These are phyloP conservation scores for Fusarium abutilonis DNA, from an alignment of 2,329 filamentous ascomycete species.

Conservation along the genomic window DNA sequence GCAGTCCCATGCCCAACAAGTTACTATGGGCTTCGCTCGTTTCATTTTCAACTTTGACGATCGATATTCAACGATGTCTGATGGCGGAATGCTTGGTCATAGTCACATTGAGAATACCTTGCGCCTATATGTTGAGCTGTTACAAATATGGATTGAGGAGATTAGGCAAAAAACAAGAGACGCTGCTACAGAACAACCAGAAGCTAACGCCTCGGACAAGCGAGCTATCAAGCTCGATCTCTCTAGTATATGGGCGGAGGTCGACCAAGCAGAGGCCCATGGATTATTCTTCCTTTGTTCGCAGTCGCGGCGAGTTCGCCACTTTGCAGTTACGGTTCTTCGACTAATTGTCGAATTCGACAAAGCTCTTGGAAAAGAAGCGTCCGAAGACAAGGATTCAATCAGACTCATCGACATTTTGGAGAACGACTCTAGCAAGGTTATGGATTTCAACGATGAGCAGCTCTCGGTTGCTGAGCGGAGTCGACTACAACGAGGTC, in stretches of 20 bases:
- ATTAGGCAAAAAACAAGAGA: slow-evolving; percentile 87
- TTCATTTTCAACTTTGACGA: slow-evolving; percentile 99
- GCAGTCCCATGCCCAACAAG: slow-evolving; percentile 91
- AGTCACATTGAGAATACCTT: slow-evolving; percentile 95
- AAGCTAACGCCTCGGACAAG: slow-evolving; percentile 71
- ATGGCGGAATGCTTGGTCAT: slow-evolving; percentile 93
- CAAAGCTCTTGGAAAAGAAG: slow-evolving; percentile 79
- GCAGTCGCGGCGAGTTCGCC: slow-evolving; percentile 86
- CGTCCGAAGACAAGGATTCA: slow-evolving; percentile 68
- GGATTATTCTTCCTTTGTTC: slow-evolving; percentile 98
- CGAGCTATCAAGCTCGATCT: slow-evolving; percentile 82
- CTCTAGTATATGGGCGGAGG: slow-evolving; percentile 88
- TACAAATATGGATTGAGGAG: slow-evolving; percentile 98
- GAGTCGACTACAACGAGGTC: slow-evolving; percentile 88
- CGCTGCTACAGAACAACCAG: slow-evolving; percentile 70
- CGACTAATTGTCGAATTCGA: slow-evolving; percentile 95
- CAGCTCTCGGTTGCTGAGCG: slow-evolving; percentile 90
- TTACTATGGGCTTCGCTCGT: slow-evolving; percentile 93
- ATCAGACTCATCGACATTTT: slow-evolving; percentile 87
- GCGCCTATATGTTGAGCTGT: slow-evolving; percentile 88
- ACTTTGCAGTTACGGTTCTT: slow-evolving; percentile 91
- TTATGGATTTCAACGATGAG: slow-evolving; percentile 93
- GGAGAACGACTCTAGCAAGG: slow-evolving; percentile 85
- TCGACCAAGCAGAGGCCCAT: slow-evolving; percentile 96
- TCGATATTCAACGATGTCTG: slow-evolving; percentile 96